Base-by-base conservation (phyloP, 345 rosid species). In the Rhizophora apiculata region DNA sequence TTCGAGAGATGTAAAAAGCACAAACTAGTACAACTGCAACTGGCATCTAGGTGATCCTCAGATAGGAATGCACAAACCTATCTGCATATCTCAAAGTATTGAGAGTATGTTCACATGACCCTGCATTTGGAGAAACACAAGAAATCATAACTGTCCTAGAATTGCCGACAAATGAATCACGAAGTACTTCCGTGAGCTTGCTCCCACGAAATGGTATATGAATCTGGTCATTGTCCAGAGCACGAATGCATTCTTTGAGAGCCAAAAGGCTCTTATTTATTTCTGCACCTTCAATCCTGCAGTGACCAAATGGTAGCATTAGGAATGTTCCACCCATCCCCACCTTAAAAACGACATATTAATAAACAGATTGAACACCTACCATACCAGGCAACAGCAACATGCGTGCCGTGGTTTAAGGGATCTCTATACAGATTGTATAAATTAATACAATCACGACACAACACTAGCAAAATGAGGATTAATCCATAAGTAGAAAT, bases 141-240 rank as follows among this genome's bases (percentile, higher is more conserved):
- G 97, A 93, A 63, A 93, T 91, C 98, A 93, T 93, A 72, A 93
- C 96, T 36, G 98, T 93, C 82, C 88, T 91, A 55, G 98, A 93
- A 82, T 93, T 91, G 68, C 98, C 98, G 76, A 91, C 98, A 70
- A 93, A 93, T 60, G 98, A 93, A 77, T 93, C 98, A 16, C 98
- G 94, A 18, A 93, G 97, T 26, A 93, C 98, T 86, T 93, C 98
- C 3, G 98, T 93, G 71, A 93, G 96, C 81, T 93, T 93, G 78
- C 98, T 93, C 61, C 98, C 98, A 18, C 98, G 90, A 77, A 93
- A 93, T 63, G 98, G 98, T 75, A 93, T 93, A 75, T 93, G 98
- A 77, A 90, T 79, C 88, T 93, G 96, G 73, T 93, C 98, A 80
- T 88, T 93, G 82, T 93, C 98, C 63, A 93, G 78, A 57, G 98